These are phyloP conservation scores for Dictyostelium capitatum DNA, from an alignment of 78 protist species.

Conservation along the genomic window DNA sequence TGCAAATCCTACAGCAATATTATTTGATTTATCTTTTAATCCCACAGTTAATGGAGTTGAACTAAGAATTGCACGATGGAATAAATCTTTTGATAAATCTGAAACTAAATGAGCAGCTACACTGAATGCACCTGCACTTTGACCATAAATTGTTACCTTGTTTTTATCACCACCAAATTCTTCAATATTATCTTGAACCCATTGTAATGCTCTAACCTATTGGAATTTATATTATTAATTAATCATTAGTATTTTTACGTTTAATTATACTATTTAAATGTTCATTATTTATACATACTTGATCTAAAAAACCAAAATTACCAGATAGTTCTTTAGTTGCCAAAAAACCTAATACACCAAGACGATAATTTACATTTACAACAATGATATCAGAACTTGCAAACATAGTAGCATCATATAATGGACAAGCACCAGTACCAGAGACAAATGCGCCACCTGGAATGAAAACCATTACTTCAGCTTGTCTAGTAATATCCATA, in stretches of 20 bases:
- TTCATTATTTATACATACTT: background rate
- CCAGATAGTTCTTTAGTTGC: slow-evolving; percentile 9
- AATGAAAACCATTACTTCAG: no score
- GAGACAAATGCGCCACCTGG: background rate
- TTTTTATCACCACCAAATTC: slow-evolving; percentile 87
- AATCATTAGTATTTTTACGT: background rate
- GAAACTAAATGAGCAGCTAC: slow-evolving; percentile 82
- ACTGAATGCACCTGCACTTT: slow-evolving; percentile 54
- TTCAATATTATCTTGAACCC: slow-evolving; percentile 85
- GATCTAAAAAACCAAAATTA: background rate
- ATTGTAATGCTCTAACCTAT: slow-evolving; percentile 70
- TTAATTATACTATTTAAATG: background rate
- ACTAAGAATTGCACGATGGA: slow-evolving; percentile 59
- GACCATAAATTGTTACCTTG: slow-evolving; percentile 56
- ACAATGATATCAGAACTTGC: slow-evolving; percentile 39
- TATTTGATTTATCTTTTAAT: background rate
- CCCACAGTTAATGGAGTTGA: slow-evolving; percentile 26
- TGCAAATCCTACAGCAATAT: background rate
- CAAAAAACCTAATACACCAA: slow-evolving; percentile 48
- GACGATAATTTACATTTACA: slow-evolving; percentile 71
- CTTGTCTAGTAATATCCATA: no score
- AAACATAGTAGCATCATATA: slow-evolving; percentile 11
- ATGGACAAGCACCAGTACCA: slow-evolving; percentile 31
- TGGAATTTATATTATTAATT: background rate
- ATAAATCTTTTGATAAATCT: slow-evolving; percentile 36